Evolutionary conservation across 345 rosid species (phyloP).

Genomic region (Brassica cretica): DNA sequence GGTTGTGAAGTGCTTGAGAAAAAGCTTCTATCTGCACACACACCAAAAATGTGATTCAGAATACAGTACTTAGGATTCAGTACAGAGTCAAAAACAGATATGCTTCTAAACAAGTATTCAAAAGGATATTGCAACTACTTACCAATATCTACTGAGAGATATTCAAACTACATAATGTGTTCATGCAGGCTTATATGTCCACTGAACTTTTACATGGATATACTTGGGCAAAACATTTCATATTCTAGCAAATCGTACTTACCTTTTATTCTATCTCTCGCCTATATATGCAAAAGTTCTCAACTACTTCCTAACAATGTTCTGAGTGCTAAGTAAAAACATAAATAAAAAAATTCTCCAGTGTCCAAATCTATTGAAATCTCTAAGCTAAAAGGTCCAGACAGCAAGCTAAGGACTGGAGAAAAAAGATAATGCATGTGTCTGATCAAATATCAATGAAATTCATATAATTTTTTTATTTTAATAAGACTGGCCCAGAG

Average conservation of each 20-base stretch:
- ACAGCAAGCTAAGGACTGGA: constrained; percentile 9
- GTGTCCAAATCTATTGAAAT: constrained; percentile 4
- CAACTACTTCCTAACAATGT: constrained; percentile 17
- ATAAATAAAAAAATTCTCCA: background rate
- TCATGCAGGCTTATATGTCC: background rate
- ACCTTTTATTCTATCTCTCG: constrained; percentile 4
- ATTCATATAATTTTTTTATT: background rate
- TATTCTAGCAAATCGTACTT: constrained; percentile 4
- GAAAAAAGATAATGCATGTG: constrained; percentile 6
- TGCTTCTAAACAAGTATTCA: constrained; percentile 7
- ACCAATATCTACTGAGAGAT: background rate
- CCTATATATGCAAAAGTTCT: constrained; percentile 8
- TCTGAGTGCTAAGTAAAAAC: background rate
- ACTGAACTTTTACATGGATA: background rate
- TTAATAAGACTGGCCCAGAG: constrained; percentile 1
- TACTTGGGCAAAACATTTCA: background rate
- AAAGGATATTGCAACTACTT: constrained; percentile 1
- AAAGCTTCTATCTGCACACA: constrained; percentile 23
- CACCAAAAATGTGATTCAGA: constrained; percentile 20
- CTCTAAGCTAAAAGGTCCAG: constrained; percentile 1
- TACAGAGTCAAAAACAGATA: constrained; percentile 1
- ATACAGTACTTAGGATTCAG: constrained; percentile 13
- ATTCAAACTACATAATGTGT: background rate
- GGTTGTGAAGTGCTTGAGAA: background rate
- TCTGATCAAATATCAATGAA: constrained; percentile 14